Base-by-base conservation (phyloP, 768 basidiomycete species). In the Boletellus sp. region DNA sequence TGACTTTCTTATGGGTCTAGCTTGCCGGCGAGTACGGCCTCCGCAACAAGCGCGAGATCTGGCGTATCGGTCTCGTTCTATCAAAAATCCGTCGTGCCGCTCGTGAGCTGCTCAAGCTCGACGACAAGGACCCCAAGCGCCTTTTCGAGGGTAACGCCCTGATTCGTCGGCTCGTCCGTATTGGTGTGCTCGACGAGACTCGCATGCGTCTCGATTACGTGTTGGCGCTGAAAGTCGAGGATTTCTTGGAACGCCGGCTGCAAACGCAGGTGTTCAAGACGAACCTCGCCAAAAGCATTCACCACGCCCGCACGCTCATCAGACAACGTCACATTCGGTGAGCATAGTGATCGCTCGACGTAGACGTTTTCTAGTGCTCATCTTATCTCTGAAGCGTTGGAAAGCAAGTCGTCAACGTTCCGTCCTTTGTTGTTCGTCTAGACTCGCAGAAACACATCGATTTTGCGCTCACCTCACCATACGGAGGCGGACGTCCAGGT, bases 121-220 rank as follows among this genome's bases (percentile, higher is more conserved):
- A 99, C 61, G 88, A 83, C 75, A 98, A 99, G 74, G 96, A 98
- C 77, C 94, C 96, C 68, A 98, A 98, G 79, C 91, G 96, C 74
- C 90, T 98, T 53, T 98, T 99, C 81, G 96, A 98, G 79, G 93
- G 92, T 71, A 96, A 96, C 73, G 93, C 93, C 65, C 83, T 95
- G 66, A 95, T 96, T 71, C 80, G 84, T 58, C 89, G 95, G 72
- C 89, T 99, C 61, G 95, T 99, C 51, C 94, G 96, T 65, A 97
- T 99, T 65, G 96, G 96, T 80, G 96, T 99, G 79, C 88, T 99
- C 72, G 96, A 98, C 71, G 96, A 99, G 80, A 74, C 82, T 57
- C 88, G 94, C 72, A 98, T 99, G 96, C 85, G 95, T 73, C 90
- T 99, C 75, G 96, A 99, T 88, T 99, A 99, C 86, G 96, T 98